These are phyloP conservation scores for Tetrapisispora nanseiensis DNA, from an alignment of 805 yeast species.

Conservation along the genomic window DNA sequence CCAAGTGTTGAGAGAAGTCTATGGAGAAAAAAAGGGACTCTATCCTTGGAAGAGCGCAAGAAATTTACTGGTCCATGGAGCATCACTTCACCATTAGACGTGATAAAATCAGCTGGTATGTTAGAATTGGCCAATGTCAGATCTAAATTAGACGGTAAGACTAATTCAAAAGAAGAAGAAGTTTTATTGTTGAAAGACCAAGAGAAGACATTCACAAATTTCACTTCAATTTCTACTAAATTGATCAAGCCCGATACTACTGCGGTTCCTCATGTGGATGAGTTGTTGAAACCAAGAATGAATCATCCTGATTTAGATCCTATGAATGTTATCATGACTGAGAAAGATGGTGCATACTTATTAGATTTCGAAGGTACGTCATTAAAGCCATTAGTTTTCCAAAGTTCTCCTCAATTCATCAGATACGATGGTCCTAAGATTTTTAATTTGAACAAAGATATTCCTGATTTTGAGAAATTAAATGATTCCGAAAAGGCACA, in stretches of 20 bases:
- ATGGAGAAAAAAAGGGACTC: slow-evolving; percentile 54
- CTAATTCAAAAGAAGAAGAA: slow-evolving; percentile 40
- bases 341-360: slow-evolving; percentile 38
- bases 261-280: slow-evolving; percentile 51
- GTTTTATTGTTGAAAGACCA: slow-evolving; percentile 40
- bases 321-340: slow-evolving; percentile 59
- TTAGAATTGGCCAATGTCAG: slow-evolving; percentile 56
- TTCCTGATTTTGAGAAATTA: slow-evolving; percentile 58
- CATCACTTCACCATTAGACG: slow-evolving; percentile 42
- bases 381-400: slow-evolving; percentile 73
- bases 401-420: slow-evolving; percentile 72
- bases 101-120: slow-evolving; percentile 53
- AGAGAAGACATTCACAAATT: slow-evolving; percentile 51
- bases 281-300: slow-evolving; percentile 63
- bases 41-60: slow-evolving; percentile 43
- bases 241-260: slow-evolving; percentile 44
- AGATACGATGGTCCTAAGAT: slow-evolving; percentile 84
- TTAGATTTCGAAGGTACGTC: slow-evolving; percentile 77
- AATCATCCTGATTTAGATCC: slow-evolving; percentile 84
- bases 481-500: slow-evolving; percentile 68
- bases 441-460: slow-evolving; percentile 62
- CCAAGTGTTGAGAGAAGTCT: slow-evolving; percentile 75
- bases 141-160: slow-evolving; percentile 31
- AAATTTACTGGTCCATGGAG: slow-evolving; percentile 70
- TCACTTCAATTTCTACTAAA: slow-evolving; percentile 44